These are phyloP conservation scores for Ophiocordyceps camponoti-leonardi DNA, from an alignment of 2,329 filamentous ascomycete genomes.

Conservation along the genomic window DNA sequence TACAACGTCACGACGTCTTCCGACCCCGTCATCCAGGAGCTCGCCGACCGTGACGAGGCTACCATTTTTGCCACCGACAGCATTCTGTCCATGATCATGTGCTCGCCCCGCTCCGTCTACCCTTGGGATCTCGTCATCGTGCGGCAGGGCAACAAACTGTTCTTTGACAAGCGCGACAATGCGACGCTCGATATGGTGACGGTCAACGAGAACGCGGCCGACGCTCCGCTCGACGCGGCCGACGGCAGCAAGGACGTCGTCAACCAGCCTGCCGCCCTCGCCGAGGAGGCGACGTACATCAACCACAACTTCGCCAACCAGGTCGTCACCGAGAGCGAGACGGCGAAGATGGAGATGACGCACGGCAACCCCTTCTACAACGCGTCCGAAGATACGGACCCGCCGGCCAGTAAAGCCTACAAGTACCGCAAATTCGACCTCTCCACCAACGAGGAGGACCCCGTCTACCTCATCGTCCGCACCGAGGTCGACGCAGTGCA, in stretches of 20 bases:
- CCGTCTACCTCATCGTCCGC: conserved; percentile 80
- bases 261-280: conserved; percentile 84
- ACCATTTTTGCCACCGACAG: conserved; percentile 95
- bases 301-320: conserved; percentile 99
- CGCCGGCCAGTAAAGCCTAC: conserved; percentile 91
- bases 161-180: conserved; percentile 95
- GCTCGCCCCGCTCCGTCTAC: conserved; percentile 88
- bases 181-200: conserved; percentile 93
- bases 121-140: conserved; percentile 96
- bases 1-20: conserved; percentile 97
- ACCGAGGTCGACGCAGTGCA: conserved; percentile 91
- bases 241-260: conserved; percentile 88
- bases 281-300: conserved; percentile 97
- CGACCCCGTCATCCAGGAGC: conserved; percentile 91
- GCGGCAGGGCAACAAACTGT: conserved; percentile 89
- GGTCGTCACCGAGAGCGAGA: conserved; percentile 70
- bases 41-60: conserved; percentile 88
- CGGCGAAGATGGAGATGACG: conserved; percentile 63
- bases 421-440: conserved; percentile 96
- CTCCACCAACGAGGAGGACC: conserved; percentile 85
- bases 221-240: conserved; percentile 78
- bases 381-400: conserved; percentile 77
- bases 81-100: conserved; percentile 99
- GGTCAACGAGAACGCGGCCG: conserved; percentile 95
- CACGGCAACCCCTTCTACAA: conserved; percentile 98